Conservation (phyloP, 192 early-diverging fungal species). For the Coemansia sp. region DNA sequence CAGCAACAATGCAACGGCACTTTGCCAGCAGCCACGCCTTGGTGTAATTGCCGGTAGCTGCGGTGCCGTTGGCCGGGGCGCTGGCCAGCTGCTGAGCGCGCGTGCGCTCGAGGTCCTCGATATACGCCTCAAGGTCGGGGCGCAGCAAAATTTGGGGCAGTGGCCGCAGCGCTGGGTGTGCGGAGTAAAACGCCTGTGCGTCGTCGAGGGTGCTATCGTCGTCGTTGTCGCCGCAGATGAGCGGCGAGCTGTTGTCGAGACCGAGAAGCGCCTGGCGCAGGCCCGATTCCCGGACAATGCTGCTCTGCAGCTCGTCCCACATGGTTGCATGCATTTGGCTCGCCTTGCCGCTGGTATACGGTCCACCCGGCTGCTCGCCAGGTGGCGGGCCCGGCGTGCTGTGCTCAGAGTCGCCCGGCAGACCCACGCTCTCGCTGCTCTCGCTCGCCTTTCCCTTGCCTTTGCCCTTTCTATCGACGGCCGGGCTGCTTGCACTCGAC, state of each 20-base stretch:
- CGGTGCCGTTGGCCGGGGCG: no score
- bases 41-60: background rate
- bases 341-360: background rate
- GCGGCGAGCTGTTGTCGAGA: background rate
- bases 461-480: slow-evolving; percentile 13
- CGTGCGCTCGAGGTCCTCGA: slow-evolving; percentile 21
- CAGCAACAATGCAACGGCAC: slow-evolving; percentile 13
- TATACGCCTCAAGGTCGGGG: slow-evolving; percentile 18
- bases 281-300: slow-evolving; percentile 23
- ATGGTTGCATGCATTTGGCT: background rate
- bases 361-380: background rate
- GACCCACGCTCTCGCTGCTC: background rate
- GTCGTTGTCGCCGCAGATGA: background rate
- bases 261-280: slow-evolving; percentile 17
- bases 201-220: background rate
- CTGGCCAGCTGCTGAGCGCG: background rate
- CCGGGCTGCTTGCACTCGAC: background rate
- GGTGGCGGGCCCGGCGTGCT: background rate
- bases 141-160: slow-evolving; percentile 36
- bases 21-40: slow-evolving; percentile 26
- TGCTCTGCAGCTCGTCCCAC: slow-evolving; percentile 18
- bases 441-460: slow-evolving; percentile 31
- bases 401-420: background rate
- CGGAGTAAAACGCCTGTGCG: background rate
- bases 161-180: slow-evolving; percentile 12